Base-by-base conservation (phyloP, 2,329 filamentous ascomycete species). In the Cladophialophora yegresii region DNA sequence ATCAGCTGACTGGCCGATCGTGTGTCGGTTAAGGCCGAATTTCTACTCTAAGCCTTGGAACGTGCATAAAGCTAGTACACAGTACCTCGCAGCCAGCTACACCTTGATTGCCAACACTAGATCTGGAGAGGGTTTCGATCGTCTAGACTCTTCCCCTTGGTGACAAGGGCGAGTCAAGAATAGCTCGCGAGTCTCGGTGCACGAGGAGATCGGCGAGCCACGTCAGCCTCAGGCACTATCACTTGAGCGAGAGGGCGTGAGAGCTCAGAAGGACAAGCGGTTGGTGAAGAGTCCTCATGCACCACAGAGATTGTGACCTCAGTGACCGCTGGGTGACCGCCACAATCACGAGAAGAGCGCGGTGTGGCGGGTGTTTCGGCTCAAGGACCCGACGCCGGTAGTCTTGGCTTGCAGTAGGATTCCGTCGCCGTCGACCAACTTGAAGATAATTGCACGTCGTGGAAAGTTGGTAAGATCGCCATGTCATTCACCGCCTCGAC, bases 51-150 rank as follows among this genome's bases (percentile, higher is more conserved):
- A 32, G 40, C 20, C n/a, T 47, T 63, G 50, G 56, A 59, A 63
- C 55, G 55, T 63, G 50, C 61, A 63, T 59, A 47, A 57, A 28
- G 61, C 61, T 63, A 63, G 49, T 33, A 49, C 26, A 55, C 60
- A 63, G 49, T 33, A 49, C 26, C 49, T 63, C 49, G 55, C 61
- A 63, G 58, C 43, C 54, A 8, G n/a, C 49, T 47, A 30, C 40
- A 56, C 54, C 40, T 43, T 55, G 36, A 51, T 43, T 55, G 36
- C 54, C 16, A n/a, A 33, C 43, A 49, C 40, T 49, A 28, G 23
- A 22, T 36, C 51, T 16, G 5, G 26, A 61, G 33, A 47, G 30
- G 32, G 40, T 23, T 49, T 36, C 51, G 53, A 62, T 62, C 54
- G 54, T 36, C 54, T 53, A 54, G 54, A 33, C 13, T 43, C 5